Evolutionary conservation across 495 filamentous ascomycete species (phyloP).

Genomic region (Penicillium parvum): DNA sequence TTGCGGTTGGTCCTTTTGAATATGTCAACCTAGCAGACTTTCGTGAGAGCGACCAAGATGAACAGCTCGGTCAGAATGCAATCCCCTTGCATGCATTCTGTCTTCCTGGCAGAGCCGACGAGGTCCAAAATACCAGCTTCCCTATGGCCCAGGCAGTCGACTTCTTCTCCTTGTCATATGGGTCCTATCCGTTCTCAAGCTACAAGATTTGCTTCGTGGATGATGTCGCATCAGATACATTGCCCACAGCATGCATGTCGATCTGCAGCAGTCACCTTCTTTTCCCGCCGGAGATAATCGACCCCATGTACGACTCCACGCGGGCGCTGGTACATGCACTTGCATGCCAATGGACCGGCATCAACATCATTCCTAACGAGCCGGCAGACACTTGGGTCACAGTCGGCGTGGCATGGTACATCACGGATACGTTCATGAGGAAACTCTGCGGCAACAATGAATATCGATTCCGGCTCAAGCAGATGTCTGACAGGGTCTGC

Average conservation of each 20-base stretch:
- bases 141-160: slow-evolving; percentile 75
- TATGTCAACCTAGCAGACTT: slow-evolving; percentile 85
- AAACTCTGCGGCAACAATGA: slow-evolving; percentile 90
- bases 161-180: slow-evolving; percentile 77
- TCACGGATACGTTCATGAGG: slow-evolving; percentile 87
- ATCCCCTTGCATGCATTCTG: slow-evolving; percentile 86
- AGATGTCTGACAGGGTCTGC: slow-evolving; percentile 72
- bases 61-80: slow-evolving; percentile 77
- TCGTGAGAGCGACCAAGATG: slow-evolving; percentile 84
- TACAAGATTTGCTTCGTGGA: slow-evolving; percentile 95
- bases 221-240: slow-evolving; percentile 67
- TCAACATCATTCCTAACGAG: slow-evolving; percentile 77
- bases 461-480: slow-evolving; percentile 86
- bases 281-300: slow-evolving; percentile 75
- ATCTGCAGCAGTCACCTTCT: slow-evolving; percentile 85
- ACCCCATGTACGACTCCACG: slow-evolving; percentile 73
- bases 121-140: slow-evolving; percentile 79
- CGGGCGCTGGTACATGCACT: slow-evolving; percentile 74
- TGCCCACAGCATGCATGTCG: slow-evolving; percentile 74
- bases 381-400: slow-evolving; percentile 87
- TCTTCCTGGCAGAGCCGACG: slow-evolving; percentile 72
- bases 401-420: slow-evolving; percentile 85
- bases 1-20: slow-evolving; percentile 92
- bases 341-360: slow-evolving; percentile 90
- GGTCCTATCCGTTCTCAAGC: slow-evolving; percentile 77